Base-by-base conservation (phyloP, 352 stramenopile species). In the Globisporangium radiosum region DNA sequence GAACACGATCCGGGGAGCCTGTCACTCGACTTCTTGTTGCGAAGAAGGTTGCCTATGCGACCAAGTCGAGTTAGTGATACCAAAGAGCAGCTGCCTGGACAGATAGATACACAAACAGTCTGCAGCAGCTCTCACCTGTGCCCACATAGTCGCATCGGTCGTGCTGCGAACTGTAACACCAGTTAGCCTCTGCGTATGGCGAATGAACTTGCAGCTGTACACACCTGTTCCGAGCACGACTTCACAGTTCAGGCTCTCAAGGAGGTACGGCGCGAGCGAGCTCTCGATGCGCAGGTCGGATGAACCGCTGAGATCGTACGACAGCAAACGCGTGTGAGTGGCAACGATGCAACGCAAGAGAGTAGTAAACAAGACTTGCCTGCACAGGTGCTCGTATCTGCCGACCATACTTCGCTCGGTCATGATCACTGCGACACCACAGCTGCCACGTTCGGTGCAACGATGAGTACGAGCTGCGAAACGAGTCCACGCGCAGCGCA, bases 371-470 rank as follows among this genome's bases (percentile, higher is more conserved):
- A 19, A 25, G 39, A 68, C 58, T 65, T 55, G 54, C 62, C 72
- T 61, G 63, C 63, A 68, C 14, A 70, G 47, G n/a, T 62, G n/a
- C 48, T 56, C 40, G 47, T 72, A 72, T 19, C 59, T 55, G 19
- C 58, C 40, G 5, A 58, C 52, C 49, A 65, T 63, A 37, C 56
- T 64, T 17, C n/a, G 58, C 36, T 70, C 63, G 7, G 66, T 72
- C 66, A 72, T 68, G 15, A 72, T 61, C 25, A 72, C 63, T 39
- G 66, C 66, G 39, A 65, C n/a, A 7, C 63, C 66, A 15, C 19
- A 68, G 10, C 66, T 72, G 13, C 0, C 19, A 47, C 36, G n/a
- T 17, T 17, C 13, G 7, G 43, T 15, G n/a, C 43, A 47, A 17
- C 43, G 39, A 40, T 33, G 43, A 33, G 25, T 33, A 33, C 47